Conservation (phyloP, 2,329 filamentous ascomycete genomes). For the Ophiostoma quercus region DNA sequence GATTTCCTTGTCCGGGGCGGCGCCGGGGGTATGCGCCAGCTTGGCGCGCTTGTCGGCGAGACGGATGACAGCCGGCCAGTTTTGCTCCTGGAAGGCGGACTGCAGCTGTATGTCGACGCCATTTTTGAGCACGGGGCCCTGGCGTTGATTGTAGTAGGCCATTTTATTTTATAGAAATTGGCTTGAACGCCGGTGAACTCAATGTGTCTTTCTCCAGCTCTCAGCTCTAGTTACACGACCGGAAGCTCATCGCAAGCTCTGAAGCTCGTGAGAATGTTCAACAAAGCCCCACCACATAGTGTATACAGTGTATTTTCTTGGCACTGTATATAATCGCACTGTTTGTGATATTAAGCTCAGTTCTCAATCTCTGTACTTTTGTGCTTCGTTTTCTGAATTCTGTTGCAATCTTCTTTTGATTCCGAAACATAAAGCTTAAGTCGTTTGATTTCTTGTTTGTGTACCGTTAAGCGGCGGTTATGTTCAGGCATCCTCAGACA, state of each 20-base stretch:
- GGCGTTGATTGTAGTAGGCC: constrained; percentile 28
- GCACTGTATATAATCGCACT: background rate
- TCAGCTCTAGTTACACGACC: no score
- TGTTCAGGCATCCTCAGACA: no score
- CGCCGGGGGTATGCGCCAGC: constrained; percentile 33
- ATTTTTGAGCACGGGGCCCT: constrained; percentile 41
- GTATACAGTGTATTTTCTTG: background rate
- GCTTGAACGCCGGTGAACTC: background rate
- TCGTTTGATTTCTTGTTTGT: no score
- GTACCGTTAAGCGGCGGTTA: no score
- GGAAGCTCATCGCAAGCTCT: background rate
- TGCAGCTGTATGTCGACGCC: constrained; percentile 52
- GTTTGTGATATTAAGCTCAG: background rate
- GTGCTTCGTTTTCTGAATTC: no score
- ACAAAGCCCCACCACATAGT: constrained; percentile 1
- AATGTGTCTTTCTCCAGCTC: background rate
- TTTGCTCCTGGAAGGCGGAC: constrained; percentile 49
- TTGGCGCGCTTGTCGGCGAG: constrained; percentile 49
- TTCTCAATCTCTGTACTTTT: no score
- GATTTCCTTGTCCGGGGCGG: constrained; percentile 38
- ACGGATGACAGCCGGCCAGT: constrained; percentile 48
- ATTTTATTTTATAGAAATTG: constrained; percentile 17
- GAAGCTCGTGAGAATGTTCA: constrained; percentile 6
- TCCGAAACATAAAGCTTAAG: no score
- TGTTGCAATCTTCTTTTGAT: no score